Base-by-base conservation (phyloP, 2,329 filamentous ascomycete genomes). In the Rhynchosporium agropyri region DNA sequence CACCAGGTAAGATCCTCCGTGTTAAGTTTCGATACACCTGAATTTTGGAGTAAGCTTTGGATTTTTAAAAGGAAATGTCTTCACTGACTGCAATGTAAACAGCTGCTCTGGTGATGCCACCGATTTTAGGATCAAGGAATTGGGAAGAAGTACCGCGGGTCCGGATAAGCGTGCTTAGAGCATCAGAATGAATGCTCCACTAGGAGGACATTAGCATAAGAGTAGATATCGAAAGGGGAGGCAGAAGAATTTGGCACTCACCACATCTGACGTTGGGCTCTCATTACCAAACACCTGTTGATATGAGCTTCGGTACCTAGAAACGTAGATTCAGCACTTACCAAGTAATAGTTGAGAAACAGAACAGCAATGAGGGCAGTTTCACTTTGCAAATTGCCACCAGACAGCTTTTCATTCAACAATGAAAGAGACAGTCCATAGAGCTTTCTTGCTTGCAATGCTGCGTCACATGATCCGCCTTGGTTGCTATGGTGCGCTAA, bases 131-230 rank as follows among this genome's bases (percentile, higher is more conserved):
- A 6, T 54, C 51, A 33, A 54, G 33, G 15, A 54, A 54, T 20
- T 54, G 51, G 1, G 33, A 29, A 29, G 36, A 38, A 15, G 33
- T 54, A 10, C 51, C 51, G 26, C 51, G 51, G 4, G 33, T 29
- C 3, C 51, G 33, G 8, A 54, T 33, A 10, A 54, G 33, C 33
- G 38, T 54, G 20, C 36, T 54, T 4, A 54, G n/a, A 12, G 51
- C 51, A 54, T 54, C 51, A 9, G 51, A 54, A 40, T 54, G 51
- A 20, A 54, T 40, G 12, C 51, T 54, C 36, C 51, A 54, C 51
- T 54, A 13, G 5, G 1, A 13, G 29, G 6, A 38, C 3, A 33
- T 53, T 4, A 53, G 50, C 50, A 54, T n/a, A 9, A 5, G 33
- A 15, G 13, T 31, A 3, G 15, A 3, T 12, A 6, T 53, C n/a